Conservation (phyloP, 441 rosid genomes). For the Monsonia emarginata region DNA sequence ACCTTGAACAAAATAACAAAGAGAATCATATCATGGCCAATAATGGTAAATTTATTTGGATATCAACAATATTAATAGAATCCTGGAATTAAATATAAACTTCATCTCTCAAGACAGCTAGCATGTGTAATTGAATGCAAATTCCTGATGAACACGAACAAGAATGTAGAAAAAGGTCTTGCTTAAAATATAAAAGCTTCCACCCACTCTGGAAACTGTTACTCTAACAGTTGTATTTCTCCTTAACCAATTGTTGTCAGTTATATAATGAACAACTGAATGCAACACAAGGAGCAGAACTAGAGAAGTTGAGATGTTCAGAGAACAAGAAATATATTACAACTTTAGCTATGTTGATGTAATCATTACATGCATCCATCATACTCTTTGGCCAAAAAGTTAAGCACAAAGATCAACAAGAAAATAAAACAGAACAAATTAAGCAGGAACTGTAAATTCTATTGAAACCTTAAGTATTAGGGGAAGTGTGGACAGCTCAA, state of each 20-base stretch:
- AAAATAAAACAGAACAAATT: conserved; percentile 5
- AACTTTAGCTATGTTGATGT: no score
- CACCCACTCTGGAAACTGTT: not conserved
- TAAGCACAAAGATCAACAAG: not conserved
- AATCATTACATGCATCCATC: not conserved
- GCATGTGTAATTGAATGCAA: not conserved
- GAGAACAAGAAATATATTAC: no score
- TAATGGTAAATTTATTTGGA: no score
- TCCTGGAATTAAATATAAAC: not conserved
- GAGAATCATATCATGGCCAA: not conserved
- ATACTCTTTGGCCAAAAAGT: not conserved
- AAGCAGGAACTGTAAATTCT: no score
- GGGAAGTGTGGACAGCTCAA: conserved; percentile 90
- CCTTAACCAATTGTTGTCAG: not conserved
- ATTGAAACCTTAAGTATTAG: conserved; percentile 71
- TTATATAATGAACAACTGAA: not conserved
- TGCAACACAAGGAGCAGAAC: not conserved
- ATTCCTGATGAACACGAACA: not conserved
- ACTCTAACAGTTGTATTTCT: not conserved
- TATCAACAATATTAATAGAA: no score
- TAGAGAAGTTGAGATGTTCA: not conserved
- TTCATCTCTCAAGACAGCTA: not conserved
- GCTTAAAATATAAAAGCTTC: not conserved
- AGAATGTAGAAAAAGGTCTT: not conserved
- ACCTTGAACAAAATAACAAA: no score